Conservation (phyloP, 192 early-diverging fungal species). For the Coemansia sp. region DNA sequence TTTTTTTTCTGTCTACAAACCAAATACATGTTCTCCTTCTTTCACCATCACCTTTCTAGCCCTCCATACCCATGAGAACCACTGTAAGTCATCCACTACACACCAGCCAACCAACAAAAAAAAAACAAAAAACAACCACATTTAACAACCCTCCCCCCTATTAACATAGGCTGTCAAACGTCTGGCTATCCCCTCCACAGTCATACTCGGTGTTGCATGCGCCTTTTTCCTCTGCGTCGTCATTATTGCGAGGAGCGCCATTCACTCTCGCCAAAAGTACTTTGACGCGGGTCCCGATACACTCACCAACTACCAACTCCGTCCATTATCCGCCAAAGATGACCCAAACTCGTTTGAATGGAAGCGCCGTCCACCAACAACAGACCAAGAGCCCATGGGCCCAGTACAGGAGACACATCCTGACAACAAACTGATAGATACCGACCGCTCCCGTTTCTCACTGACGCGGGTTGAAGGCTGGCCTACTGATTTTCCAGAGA, state of each 20-base stretch:
- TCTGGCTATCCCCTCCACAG: slow-evolving; percentile 32
- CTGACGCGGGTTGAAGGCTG: slow-evolving; percentile 33
- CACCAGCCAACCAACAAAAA: no score
- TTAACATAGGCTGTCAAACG: slow-evolving; percentile 30
- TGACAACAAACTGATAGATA: not conserved
- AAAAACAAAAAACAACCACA: no score
- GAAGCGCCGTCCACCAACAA: not conserved
- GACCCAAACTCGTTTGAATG: not conserved
- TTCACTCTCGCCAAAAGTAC: not conserved
- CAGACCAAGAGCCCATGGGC: not conserved
- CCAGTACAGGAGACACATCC: not conserved
- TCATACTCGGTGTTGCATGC: slow-evolving; percentile 13
- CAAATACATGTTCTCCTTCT: slow-evolving; percentile 1
- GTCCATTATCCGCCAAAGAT: no score
- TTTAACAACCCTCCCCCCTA: no score
- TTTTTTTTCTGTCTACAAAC: slow-evolving; percentile 5
- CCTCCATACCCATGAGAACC: no score
- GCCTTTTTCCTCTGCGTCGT: slow-evolving; percentile 26
- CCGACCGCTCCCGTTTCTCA: not conserved
- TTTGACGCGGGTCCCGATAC: not conserved
- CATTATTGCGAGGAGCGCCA: slow-evolving; percentile 11
- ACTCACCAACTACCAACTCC: not conserved
- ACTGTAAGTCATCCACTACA: slow-evolving; percentile 5
- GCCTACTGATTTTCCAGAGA: slow-evolving; percentile 34
- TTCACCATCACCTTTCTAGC: no score